Percentiles rank a stretch among this genome's conserved stretches.
phyloP scores from a whole-genome alignment of 2,329 filamentous ascomycete species.

The Kalaharituber pfeilii region DNA sequence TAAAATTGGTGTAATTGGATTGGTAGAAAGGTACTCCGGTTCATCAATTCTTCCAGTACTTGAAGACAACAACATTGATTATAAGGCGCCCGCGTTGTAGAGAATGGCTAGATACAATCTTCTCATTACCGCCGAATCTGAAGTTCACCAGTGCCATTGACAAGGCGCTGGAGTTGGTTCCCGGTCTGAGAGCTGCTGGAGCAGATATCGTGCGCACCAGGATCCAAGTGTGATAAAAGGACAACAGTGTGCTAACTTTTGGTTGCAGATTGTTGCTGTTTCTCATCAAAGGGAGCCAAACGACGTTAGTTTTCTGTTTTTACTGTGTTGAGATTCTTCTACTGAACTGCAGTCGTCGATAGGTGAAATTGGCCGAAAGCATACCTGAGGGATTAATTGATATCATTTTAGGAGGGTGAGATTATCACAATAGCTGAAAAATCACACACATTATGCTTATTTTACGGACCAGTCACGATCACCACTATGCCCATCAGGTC shows the following conservation, averaged over 20 bases:
- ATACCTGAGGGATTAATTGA: conserved; percentile 56
- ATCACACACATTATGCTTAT: conserved; percentile 1
- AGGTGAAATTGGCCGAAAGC: conserved; percentile 59
- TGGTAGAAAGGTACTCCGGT: conserved; percentile 45
- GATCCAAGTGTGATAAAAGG: not conserved
- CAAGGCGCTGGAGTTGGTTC: conserved; percentile 59
- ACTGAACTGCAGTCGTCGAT: not conserved
- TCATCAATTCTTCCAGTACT: not conserved
- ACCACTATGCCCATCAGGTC: conserved; percentile 64
- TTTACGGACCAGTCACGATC: conserved; percentile 46
- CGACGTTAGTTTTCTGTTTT: conserved; percentile 31
- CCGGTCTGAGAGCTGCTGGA: conserved; percentile 53
- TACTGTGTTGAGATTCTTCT: not conserved
- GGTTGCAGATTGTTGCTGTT: conserved; percentile 45
- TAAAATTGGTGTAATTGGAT: conserved; percentile 68
- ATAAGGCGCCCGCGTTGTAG: not conserved
- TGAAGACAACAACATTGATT: no score
- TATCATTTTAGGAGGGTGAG: conserved; percentile 55
- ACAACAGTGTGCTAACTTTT: not conserved
- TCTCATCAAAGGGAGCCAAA: conserved; percentile 81
- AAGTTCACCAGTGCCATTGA: conserved; percentile 63
- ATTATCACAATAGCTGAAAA: not conserved
- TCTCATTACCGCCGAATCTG: conserved; percentile 62
- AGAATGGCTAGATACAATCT: conserved; percentile 60
- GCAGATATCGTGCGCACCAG: conserved; percentile 54